Base-by-base conservation (phyloP, 1,284 basidiomycete genomes). In the Bothia castanella region DNA sequence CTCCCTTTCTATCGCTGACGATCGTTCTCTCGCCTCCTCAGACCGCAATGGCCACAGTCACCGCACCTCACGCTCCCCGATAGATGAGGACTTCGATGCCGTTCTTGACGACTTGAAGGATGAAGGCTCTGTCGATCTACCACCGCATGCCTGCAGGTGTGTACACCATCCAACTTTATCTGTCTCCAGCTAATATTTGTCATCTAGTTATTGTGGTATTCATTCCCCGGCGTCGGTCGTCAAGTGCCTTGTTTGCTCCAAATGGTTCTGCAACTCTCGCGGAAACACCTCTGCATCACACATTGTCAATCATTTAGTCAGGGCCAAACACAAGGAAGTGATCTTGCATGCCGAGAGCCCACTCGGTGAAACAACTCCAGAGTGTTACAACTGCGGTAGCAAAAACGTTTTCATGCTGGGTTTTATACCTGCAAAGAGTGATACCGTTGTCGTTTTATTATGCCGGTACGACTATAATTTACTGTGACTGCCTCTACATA, bases 221-320 rank as follows among this genome's bases (percentile, higher is more conserved):
- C 95, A 98, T 70, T 96, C 92, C 49, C 93, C 96, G 2, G 88
- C 93, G 5, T 96, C 92, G 46, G 97, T 99, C 16, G 96, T 99
- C 55, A 96, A 97, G 73, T 99, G 97, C 64, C 78, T 98, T 30
- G 73, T 94, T 45, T 99, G 97, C 71, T 84, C 84, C 51, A 99
- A 99, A 70, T 99, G 96, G 94, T 99, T 99, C 70, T 99, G 97
- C 78, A 99, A 99, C 70, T 96, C 96, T n/a, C 84, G 96, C 46
- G 95, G 96, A 47, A 96, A 95, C 64, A 97, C 95, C 3, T 96
- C 95, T 1, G 96, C 95, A 4, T 97, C 94, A 2, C 97, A 99
- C 69, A 99, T 99, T 61, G 96, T 99, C 62, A 97, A 97, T 70
- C 97, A 99, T 72, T 82, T 99, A 49, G 97, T 99, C 47, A 92